These are phyloP conservation scores for Begonia loranthoides DNA, from an alignment of 306 rosid genomes.

Conservation along the genomic window DNA sequence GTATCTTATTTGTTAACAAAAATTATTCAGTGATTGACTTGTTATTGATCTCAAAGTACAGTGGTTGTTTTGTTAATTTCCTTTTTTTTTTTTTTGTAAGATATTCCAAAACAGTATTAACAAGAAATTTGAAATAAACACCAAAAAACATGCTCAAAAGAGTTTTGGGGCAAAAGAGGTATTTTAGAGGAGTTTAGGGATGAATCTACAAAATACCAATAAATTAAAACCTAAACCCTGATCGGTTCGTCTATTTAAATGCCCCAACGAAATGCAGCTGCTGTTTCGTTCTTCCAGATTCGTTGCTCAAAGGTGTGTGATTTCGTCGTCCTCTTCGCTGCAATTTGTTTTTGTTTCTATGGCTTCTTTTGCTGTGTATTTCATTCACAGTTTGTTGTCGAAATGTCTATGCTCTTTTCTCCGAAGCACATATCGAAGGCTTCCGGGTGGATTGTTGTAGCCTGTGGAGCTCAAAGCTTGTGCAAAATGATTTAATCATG, in stretches of 20 bases:
- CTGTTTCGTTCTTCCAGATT: too few relatives aligned
- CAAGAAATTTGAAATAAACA: too few relatives aligned
- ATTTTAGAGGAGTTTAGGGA: background rate
- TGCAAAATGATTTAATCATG: conserved; percentile 41
- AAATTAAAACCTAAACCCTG: background rate
- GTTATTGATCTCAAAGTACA: too few relatives aligned
- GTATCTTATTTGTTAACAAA: too few relatives aligned
- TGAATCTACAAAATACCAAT: background rate
- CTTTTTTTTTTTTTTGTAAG: too few relatives aligned
- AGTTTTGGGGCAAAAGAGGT: background rate
- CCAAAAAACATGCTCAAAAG: too few relatives aligned
- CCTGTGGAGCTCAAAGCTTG: conserved; percentile 56
- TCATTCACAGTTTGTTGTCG: background rate
- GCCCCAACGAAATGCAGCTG: background rate
- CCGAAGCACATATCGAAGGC: conserved; percentile 79
- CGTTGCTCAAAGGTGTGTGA: background rate
- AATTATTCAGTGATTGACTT: too few relatives aligned
- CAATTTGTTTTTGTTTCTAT: background rate
- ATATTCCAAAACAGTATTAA: too few relatives aligned
- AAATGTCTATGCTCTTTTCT: background rate
- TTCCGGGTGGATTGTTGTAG: conserved; percentile 16
- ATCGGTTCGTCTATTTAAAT: background rate
- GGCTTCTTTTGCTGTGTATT: background rate
- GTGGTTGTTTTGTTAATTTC: too few relatives aligned
- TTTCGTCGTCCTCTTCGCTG: background rate